These are phyloP conservation scores for Venturia effusa DNA, from an alignment of 2,329 filamentous ascomycete genomes.

Conservation along the genomic window DNA sequence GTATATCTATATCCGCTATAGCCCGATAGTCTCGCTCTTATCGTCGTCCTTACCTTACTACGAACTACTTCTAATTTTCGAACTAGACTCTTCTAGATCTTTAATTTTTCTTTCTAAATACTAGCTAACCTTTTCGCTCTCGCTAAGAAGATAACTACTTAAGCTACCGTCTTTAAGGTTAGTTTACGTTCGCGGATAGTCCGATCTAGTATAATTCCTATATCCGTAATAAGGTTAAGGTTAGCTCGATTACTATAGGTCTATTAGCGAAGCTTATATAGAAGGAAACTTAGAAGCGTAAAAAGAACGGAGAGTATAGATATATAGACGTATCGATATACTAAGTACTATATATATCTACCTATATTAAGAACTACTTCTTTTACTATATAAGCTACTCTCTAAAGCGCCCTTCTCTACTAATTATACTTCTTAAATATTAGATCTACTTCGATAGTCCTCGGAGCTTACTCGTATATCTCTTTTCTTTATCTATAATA, in stretches of 20 bases:
- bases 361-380: slow-evolving; percentile 65
- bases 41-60: not conserved
- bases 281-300: not conserved
- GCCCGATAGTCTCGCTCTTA: no score
- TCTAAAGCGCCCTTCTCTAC: slow-evolving; percentile 70
- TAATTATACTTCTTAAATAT: slow-evolving; percentile 74
- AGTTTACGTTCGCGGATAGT: slow-evolving; percentile 34
- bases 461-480: slow-evolving; percentile 64
- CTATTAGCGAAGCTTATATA: slow-evolving; percentile 16
- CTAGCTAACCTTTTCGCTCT: slow-evolving; percentile 40
- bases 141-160: slow-evolving; percentile 38
- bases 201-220: slow-evolving; percentile 53
- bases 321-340: slow-evolving; percentile 40
- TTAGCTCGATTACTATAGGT: slow-evolving; percentile 80
- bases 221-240: slow-evolving; percentile 71
- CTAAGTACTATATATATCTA: slow-evolving; percentile 82
- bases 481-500: slow-evolving; percentile 53
- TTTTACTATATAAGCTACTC: slow-evolving; percentile 79
- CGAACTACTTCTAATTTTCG: slow-evolving; percentile 36
- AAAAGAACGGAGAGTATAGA: slow-evolving; percentile 10
- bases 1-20: no score
- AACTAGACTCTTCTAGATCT: slow-evolving; percentile 35
- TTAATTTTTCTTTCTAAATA: slow-evolving; percentile 40
- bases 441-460: slow-evolving; percentile 83
- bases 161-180: slow-evolving; percentile 36